These are phyloP conservation scores for Didymella segeticola DNA, from an alignment of 2,329 filamentous ascomycete genomes.

Conservation along the genomic window DNA sequence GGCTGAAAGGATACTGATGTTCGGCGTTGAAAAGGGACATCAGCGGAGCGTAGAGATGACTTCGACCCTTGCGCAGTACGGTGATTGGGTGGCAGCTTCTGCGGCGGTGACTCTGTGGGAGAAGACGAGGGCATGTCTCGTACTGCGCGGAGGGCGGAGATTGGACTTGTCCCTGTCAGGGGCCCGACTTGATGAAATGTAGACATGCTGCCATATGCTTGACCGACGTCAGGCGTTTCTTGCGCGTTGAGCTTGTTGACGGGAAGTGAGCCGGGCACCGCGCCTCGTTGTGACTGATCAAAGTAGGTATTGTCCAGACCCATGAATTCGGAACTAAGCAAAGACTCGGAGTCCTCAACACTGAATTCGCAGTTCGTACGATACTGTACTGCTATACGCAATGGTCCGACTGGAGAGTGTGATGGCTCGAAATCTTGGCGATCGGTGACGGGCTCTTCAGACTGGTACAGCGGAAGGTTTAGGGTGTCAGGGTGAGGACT, in stretches of 20 bases:
- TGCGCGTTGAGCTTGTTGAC: slow-evolving; percentile 59
- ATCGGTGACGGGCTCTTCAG: slow-evolving; percentile 63
- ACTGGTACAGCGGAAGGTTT: slow-evolving; percentile 71
- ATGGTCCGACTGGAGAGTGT: slow-evolving; percentile 83
- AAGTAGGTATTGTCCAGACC: slow-evolving; percentile 89
- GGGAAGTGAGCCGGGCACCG: slow-evolving; percentile 76
- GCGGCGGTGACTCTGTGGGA: slow-evolving; percentile 58
- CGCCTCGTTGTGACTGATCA: slow-evolving; percentile 68
- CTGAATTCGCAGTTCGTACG: slow-evolving; percentile 89
- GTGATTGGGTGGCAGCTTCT: slow-evolving; percentile 56
- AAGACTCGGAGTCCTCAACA: slow-evolving; percentile 87
- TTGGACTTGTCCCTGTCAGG: slow-evolving; percentile 79
- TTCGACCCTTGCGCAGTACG: slow-evolving; percentile 57
- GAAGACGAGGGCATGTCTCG: slow-evolving; percentile 62
- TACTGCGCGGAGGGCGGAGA: slow-evolving; percentile 79
- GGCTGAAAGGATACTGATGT: slow-evolving; percentile 91
- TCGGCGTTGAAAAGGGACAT: slow-evolving; percentile 66
- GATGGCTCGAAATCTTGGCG: slow-evolving; percentile 83
- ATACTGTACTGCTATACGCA: slow-evolving; percentile 83
- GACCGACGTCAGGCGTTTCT: slow-evolving; percentile 67
- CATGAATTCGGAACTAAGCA: slow-evolving; percentile 92
- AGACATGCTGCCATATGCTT: slow-evolving; percentile 87
- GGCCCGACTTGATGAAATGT: slow-evolving; percentile 84
- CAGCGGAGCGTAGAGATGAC: slow-evolving; percentile 58
- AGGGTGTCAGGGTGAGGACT: slow-evolving; percentile 71